phyloP scores from a whole-genome alignment of 176 grass and related monocot species.

The Avena sativa region DNA sequence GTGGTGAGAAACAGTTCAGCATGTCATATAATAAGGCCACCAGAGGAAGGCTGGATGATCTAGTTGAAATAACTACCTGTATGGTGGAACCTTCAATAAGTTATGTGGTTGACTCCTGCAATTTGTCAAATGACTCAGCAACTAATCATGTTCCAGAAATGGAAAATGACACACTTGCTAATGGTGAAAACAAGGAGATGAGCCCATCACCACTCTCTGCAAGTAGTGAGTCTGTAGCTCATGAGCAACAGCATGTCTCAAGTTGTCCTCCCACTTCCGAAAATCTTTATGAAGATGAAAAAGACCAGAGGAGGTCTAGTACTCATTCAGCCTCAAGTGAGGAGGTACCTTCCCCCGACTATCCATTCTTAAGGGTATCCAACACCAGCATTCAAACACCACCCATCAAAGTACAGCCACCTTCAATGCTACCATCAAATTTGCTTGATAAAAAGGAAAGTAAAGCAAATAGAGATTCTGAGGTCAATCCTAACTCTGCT shows the following conservation, averaged over 20 bases:
- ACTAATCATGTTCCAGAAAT: conserved; percentile 29
- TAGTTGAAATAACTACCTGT: conserved; percentile 55
- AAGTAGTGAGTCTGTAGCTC: conserved; percentile 32
- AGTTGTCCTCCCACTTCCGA: conserved; percentile 34
- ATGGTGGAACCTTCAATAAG: conserved; percentile 66
- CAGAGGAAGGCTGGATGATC: conserved; percentile 47
- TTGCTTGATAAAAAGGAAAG: conserved; percentile 50
- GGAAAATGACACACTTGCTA: conserved; percentile 31
- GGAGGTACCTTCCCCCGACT: conserved; percentile 49
- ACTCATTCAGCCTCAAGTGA: conserved; percentile 67
- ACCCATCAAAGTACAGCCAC: conserved; percentile 60
- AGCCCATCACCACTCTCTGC: conserved; percentile 27
- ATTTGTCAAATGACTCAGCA: conserved; percentile 49
- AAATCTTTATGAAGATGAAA: conserved; percentile 55
- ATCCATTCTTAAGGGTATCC: conserved; percentile 67
- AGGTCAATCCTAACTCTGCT: conserved; percentile 66
- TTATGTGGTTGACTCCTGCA: conserved; percentile 56
- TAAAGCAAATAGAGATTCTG: conserved; percentile 50
- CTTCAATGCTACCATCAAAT: conserved; percentile 62
- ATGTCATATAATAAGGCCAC: conserved; percentile 71
- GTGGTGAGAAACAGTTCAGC: conserved; percentile 59
- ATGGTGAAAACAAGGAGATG: conserved; percentile 45
- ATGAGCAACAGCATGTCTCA: conserved; percentile 38
- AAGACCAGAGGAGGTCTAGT: conserved; percentile 40
- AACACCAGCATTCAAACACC: conserved; percentile 57